Evolutionary conservation across 495 filamentous ascomycete species (phyloP), one percentile per base, ranked within the genome.

Genomic region (Immersiella caudata): DNA sequence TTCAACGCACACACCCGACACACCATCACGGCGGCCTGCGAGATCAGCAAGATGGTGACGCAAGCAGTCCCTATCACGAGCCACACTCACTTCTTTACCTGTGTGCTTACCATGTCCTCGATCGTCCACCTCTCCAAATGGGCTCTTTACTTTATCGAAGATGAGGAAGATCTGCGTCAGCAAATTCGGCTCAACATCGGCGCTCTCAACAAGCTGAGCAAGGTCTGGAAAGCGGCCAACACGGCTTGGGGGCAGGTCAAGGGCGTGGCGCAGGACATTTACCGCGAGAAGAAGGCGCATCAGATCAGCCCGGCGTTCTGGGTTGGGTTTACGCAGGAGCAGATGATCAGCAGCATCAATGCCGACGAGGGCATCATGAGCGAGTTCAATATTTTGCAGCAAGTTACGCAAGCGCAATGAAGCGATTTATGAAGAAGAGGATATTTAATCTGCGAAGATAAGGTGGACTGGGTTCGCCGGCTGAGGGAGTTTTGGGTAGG

Each of bases 81-180:
- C 60, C 93, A 96, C 79, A 93, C 92, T 1, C 93, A 93, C 24
- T 94, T 96, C 79, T 94, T 96, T 81, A 93, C 90, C 25, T 96
- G 93, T 74, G 87, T 93, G 18, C 80, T 96, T 22, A 93, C 90
- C 12, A 85, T 94, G 67, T 81, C 84, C 0, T 82, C 85, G 7
- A 85, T 88, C 72, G 86, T 89, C 27, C 86, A 89, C 67, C 81
- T 89, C 5, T 84, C 81, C 65, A 83, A 83, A 63, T 87, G 85
- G 88, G 91, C 81, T 67, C 78, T 82, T n/a, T 80, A 80, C 69
- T 78, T 81, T 27, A 77, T 81, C 52, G 75, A 82, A 5, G 86
- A 88, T 67, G 89, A 89, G 62, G 89, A 91, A 71, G 89, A 89
- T 65, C 88, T 92, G 62, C 91, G 91, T 54, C 90, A 93, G 76